phyloP scores from a whole-genome alignment of 1,284 basidiomycete genomes.

The Porodaedalea pini region DNA sequence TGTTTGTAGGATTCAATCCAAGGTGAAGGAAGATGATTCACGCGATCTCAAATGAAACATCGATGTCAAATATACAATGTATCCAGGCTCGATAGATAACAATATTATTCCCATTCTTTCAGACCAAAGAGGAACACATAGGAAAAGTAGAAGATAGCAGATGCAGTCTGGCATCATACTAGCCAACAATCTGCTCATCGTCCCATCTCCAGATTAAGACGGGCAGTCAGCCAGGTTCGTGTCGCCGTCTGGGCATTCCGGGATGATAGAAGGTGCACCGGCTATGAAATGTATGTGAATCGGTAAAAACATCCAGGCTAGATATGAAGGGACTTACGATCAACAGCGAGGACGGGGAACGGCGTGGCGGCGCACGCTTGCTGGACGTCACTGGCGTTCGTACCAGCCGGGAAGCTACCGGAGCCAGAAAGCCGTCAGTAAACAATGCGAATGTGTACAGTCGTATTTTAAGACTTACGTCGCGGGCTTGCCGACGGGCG shows the following conservation, averaged over 20 bases:
- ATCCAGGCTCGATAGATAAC: too few relatives aligned
- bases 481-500: not conserved
- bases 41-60: too few relatives aligned
- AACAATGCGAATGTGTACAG: not conserved
- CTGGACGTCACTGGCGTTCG: conserved; percentile 12
- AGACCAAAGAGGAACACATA: not conserved
- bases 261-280: conserved; percentile 15
- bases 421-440: not conserved
- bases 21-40: too few relatives aligned
- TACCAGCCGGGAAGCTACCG: conserved; percentile 20
- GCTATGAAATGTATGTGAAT: not conserved
- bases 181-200: not conserved
- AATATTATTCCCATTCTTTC: too few relatives aligned
- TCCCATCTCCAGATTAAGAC: conserved; percentile 9
- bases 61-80: too few relatives aligned
- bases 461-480: not conserved
- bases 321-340: not conserved
- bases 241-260: conserved; percentile 18
- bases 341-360: conserved; percentile 19
- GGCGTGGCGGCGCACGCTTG: conserved; percentile 13
- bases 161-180: not conserved
- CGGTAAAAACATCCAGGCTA: not conserved
- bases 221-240: conserved; percentile 19
- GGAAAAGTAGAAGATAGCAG: not conserved
- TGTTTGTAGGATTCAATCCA: too few relatives aligned